Evolutionary conservation across 306 rosid species (phyloP), one percentile per base, ranked within the genome.

Genomic region (Cicer bijugum): DNA sequence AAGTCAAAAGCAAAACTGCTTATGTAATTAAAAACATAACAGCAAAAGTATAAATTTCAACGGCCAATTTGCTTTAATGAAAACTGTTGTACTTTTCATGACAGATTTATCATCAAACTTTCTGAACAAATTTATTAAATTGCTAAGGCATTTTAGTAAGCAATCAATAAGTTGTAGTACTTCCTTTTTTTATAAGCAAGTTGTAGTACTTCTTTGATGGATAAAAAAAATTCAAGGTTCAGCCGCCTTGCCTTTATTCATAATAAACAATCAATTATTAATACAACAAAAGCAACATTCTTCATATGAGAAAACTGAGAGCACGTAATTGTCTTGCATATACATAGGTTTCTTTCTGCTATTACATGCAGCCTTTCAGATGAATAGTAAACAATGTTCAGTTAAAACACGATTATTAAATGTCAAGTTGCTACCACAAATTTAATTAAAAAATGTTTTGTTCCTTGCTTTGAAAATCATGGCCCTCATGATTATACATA

Each of bases 281-380:
- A 38, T 62, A 62, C 12, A n/a, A 23, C 67, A 75, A 67, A 67
- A 68, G 38, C 12, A 71, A 50, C 43, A 45, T 37, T 12, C 74
- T 55, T 43, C 63, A 56, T 5, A 63, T 67, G 67, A 63, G 67
- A 72, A 74, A 75, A 72, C 3, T 56, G 47, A 62, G 37, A 7
- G 71, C 62, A 78, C 19, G 10, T 39, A 19, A 43, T 12, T 77
- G 66, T 46, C 57, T 83, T 81, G 63, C 67, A 77, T 77, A 58
- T 19, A 66, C 64, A 71, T 39, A 38, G 43, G 37, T 39, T 60
- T 68, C 14, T 47, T 47, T 48, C 35, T 20, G 55, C 17, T 35
- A 65, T 33, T 72, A 72, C 43, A 39, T 35, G 50, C 66, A 46
- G 51, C 60, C 63, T 19, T 52, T 52, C 17, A 50, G 68, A 39